Evolutionary conservation across 345 rosid genomes (phyloP).

Genomic region (Salix suchowensis): DNA sequence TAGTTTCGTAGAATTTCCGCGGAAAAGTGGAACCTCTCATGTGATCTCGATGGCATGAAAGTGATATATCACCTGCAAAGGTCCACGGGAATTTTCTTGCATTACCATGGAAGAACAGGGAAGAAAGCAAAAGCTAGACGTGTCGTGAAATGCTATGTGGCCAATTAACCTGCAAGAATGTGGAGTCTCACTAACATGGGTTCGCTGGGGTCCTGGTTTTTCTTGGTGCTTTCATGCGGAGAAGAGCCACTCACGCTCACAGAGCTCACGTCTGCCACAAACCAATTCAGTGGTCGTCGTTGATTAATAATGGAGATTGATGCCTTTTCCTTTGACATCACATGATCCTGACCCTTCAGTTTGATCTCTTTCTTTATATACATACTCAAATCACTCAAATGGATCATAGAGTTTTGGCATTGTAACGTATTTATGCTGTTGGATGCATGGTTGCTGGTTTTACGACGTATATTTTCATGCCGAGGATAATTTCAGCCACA

Average conservation of each 20-base stretch:
- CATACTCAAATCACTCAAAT: too few species aligned
- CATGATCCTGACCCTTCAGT: constrained; percentile 1
- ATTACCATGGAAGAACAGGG: background rate
- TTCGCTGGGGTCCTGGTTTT: background rate
- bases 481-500: too few species aligned
- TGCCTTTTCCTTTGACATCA: constrained; percentile 3
- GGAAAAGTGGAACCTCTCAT: constrained; percentile 4
- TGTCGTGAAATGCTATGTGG: background rate
- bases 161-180: background rate
- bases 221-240: background rate
- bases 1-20: background rate
- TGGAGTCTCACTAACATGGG: background rate
- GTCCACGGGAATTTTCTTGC: background rate
- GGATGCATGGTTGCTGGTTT: too few species aligned
- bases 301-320: background rate
- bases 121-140: constrained; percentile 1
- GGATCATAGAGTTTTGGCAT: background rate
- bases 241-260: constrained; percentile 14
- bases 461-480: too few species aligned
- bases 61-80: background rate
- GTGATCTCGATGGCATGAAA: constrained; percentile 11
- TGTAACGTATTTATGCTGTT: background rate
- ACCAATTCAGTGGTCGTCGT: constrained; percentile 12
- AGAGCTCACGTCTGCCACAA: constrained; percentile 14
- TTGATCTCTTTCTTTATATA: too few species aligned